Evolutionary conservation across 73 alveolate species (phyloP).

Genomic region (Tetrahymena borealis): DNA sequence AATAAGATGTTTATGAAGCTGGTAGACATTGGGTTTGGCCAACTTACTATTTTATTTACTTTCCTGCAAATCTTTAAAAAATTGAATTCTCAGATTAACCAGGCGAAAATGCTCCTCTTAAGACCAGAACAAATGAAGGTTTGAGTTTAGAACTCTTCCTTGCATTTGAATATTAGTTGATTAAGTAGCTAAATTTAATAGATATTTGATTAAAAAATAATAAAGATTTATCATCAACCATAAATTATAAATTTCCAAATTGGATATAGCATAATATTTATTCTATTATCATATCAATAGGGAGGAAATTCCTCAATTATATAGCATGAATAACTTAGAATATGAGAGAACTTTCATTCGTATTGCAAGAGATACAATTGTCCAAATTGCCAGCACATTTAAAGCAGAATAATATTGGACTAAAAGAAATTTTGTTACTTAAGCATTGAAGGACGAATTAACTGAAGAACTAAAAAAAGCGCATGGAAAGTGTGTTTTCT

Average conservation of each 20-base stretch:
- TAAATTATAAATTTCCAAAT: too few species aligned
- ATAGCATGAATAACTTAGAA: constrained; percentile 19
- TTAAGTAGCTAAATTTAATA: neutral
- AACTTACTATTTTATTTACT: constrained; percentile 20
- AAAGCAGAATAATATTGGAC: constrained; percentile 35
- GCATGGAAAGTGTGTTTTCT: constrained; percentile 29
- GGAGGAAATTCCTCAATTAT: constrained; percentile 12
- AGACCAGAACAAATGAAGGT: constrained; percentile 44
- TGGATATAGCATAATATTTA: too few species aligned
- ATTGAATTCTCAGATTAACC: constrained; percentile 29
- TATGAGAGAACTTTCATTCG: constrained; percentile 39
- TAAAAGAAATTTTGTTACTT: neutral
- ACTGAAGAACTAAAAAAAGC: constrained; percentile 20
- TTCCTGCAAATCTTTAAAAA: constrained; percentile 8
- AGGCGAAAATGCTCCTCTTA: constrained; percentile 38
- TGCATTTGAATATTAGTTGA: constrained; percentile 17
- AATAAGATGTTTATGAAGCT: constrained; percentile 17
- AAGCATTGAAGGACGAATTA: constrained; percentile 11
- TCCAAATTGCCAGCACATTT: constrained; percentile 27
- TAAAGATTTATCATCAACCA: too few species aligned
- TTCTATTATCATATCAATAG: neutral
- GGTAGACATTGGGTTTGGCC: constrained; percentile 49
- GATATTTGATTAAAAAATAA: too few species aligned
- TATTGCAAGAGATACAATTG: constrained; percentile 44
- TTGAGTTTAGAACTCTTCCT: constrained; percentile 25